phyloP scores from a whole-genome alignment of 2,329 filamentous ascomycete species.

The Fusarium illudens region DNA sequence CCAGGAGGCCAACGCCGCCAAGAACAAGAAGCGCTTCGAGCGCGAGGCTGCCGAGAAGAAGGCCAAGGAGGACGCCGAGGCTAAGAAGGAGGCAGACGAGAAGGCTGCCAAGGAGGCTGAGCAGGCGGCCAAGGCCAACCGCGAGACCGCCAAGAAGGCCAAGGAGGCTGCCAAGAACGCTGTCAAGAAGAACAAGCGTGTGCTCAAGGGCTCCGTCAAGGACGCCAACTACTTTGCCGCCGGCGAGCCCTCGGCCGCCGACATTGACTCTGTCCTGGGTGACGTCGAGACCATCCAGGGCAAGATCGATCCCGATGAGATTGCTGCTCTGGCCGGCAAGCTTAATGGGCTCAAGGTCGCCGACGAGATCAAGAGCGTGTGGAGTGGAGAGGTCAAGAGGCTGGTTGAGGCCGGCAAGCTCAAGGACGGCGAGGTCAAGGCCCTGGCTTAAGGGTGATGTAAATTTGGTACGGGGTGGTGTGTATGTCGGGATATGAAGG shows the following conservation, averaged over 20 bases:
- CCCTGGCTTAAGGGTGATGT: constrained; percentile 52
- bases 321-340: constrained; percentile 82
- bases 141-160: constrained; percentile 88
- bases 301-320: constrained; percentile 91
- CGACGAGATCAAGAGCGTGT: constrained; percentile 85
- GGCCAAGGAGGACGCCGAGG: constrained; percentile 82
- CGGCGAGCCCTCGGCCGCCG: constrained; percentile 74
- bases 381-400: constrained; percentile 78
- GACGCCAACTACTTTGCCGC: constrained; percentile 96
- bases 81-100: constrained; percentile 85
- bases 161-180: constrained; percentile 99
- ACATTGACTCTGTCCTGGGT: constrained; percentile 83
- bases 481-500: constrained; percentile 20
- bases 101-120: constrained; percentile 84
- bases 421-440: constrained; percentile 83
- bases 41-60: constrained; percentile 92
- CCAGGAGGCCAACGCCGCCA: constrained; percentile 87
- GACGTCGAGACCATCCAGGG: constrained; percentile 88
- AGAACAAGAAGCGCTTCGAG: constrained; percentile 94
- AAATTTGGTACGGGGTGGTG: neutral
- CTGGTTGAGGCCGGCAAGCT: constrained; percentile 85
- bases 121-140: constrained; percentile 83
- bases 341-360: constrained; percentile 81
- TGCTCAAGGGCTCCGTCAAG: constrained; percentile 92
- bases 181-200: constrained; percentile 99